Evolutionary conservation across 2,329 filamentous ascomycete genomes (phyloP).

Genomic region (Dothideomycetes sp.): DNA sequence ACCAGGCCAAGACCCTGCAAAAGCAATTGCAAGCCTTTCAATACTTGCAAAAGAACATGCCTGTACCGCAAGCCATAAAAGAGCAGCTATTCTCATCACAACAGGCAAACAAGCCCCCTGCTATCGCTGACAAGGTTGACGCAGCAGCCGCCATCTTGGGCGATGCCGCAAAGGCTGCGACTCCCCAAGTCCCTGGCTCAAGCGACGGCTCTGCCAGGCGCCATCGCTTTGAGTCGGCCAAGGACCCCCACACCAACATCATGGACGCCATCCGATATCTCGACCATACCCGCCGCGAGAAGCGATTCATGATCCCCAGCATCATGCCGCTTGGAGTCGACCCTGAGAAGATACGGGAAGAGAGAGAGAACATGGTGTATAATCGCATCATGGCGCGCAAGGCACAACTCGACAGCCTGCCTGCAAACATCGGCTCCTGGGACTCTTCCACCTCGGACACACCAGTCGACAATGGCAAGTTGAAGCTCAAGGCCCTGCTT

Average conservation of each 20-base stretch:
- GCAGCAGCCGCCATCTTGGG: constrained; percentile 41
- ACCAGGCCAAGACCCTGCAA: constrained; percentile 68
- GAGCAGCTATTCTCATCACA: constrained; percentile 71
- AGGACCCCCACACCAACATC: constrained; percentile 56
- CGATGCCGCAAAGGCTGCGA: constrained; percentile 32
- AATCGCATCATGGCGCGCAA: constrained; percentile 83
- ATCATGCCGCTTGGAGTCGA: constrained; percentile 85
- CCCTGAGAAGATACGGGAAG: constrained; percentile 71
- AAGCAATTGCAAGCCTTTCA: constrained; percentile 90
- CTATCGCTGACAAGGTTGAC: constrained; percentile 28
- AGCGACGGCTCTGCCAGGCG: constrained; percentile 19
- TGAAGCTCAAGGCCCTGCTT: constrained; percentile 84
- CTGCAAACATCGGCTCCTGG: constrained; percentile 80
- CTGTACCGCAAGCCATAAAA: constrained; percentile 68
- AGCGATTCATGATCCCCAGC: constrained; percentile 71
- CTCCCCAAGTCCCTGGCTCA: constrained; percentile 29
- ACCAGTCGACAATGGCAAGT: constrained; percentile 60
- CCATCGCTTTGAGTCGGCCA: constrained; percentile 59
- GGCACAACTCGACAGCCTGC: constrained; percentile 69
- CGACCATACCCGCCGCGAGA: constrained; percentile 64
- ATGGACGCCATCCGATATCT: constrained; percentile 60
- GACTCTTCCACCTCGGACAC: constrained; percentile 62
- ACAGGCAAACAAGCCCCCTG: constrained; percentile 41
- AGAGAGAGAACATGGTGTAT: constrained; percentile 78
- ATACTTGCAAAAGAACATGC: constrained; percentile 73